Percentiles rank a stretch among this genome's conserved stretches.
phyloP scores from a whole-genome alignment of 768 basidiomycete species.

The Podaxis sp. region DNA sequence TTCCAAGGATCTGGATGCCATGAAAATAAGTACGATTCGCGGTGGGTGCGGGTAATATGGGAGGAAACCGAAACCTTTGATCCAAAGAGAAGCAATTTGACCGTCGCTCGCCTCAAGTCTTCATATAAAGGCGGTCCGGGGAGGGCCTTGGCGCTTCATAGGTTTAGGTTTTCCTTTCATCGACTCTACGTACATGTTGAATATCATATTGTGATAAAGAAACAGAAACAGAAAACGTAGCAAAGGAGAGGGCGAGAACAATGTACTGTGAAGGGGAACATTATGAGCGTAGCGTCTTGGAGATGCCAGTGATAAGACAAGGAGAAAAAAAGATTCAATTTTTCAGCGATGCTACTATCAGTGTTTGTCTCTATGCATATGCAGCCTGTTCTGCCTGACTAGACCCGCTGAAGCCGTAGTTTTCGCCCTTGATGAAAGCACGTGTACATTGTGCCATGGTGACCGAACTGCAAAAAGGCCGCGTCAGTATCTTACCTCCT shows the following conservation, averaged over 20 bases:
- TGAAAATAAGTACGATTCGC: neutral
- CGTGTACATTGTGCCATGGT: constrained; percentile 95
- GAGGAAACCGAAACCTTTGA: too few relatives aligned
- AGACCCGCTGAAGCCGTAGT: constrained; percentile 48
- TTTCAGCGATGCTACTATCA: constrained; percentile 5
- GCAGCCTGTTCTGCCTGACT: constrained; percentile 43
- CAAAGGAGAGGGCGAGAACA: neutral
- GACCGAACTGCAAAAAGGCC: constrained; percentile 54
- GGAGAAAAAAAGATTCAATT: constrained; percentile 13
- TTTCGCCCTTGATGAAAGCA: constrained; percentile 76
- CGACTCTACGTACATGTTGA: neutral
- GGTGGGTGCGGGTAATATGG: too few relatives aligned
- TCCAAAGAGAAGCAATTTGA: too few relatives aligned
- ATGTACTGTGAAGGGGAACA: neutral
- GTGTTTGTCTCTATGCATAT: constrained; percentile 27
- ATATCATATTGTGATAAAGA: neutral
- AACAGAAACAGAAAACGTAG: neutral
- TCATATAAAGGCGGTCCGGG: too few relatives aligned
- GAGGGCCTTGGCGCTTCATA: neutral
- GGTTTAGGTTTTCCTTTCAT: neutral
- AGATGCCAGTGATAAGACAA: neutral
- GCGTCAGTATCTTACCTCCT: neutral
- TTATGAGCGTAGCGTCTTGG: neutral
- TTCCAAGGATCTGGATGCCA: neutral
- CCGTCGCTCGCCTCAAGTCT: too few relatives aligned